Base-by-base conservation (phyloP, 257 asterid species). In the Eucommia ulmoides region DNA sequence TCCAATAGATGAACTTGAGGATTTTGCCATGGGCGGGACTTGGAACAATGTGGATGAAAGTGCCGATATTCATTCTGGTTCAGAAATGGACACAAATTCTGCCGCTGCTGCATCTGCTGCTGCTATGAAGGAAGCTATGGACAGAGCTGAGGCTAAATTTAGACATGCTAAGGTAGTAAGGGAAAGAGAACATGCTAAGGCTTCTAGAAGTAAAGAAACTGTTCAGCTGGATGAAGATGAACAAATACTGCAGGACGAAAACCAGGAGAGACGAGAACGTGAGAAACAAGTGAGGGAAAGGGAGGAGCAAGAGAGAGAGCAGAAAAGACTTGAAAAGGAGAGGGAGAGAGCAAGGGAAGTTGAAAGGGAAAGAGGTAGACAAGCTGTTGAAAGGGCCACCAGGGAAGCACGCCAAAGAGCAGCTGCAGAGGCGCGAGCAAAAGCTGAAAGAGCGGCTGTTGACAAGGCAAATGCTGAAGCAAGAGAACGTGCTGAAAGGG, bases 111-210 rank as follows among this genome's bases (percentile, higher is more conserved):
- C 86, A 56, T 85, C 97, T 56, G 93, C 95, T 45, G 99, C 94
- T 65, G 97, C 95, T 50, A 92, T 92, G 99, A 92, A 87, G 73
- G 95, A 92, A 58, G 99, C 99, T 56, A 87, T 92, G 95, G 97
- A 83, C 67, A 92, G 73, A 68, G 99, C 99, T 45, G 91, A 87
- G 77, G 97, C 93, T 44, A 92, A 92, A 69, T 92, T 92, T 57
- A 81, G 82, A 64, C 94, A 83, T 55, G 99, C 95, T 49, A 92
- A 83, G 79, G 99, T 83, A 71, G 94, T 87, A 22, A 94, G 97
- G 14, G 99, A 83, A 66, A 83, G 94, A 74, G 97, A 87, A 65
- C 46, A 67, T 63, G 84, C 83, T 33, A 92, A 83, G 74, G 93
- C 79, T 55, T 76, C 88, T 35, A 83, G 79, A 66, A 77, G 60